Base-by-base conservation (phyloP, 2,329 filamentous ascomycete genomes). In the Seiridium cupressi region DNA sequence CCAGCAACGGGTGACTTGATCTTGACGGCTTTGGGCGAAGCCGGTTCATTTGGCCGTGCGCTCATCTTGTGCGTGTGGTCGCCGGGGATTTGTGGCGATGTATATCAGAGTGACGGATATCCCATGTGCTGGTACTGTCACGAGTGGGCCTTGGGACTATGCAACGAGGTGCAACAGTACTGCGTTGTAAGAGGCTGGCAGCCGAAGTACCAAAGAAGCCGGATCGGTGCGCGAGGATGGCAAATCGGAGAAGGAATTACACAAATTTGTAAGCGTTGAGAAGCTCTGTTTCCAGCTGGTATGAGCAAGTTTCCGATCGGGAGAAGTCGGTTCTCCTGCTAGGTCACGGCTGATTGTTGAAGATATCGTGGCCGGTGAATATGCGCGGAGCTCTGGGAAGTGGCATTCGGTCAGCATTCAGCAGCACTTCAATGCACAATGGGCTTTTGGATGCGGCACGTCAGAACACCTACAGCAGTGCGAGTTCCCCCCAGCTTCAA, bases 1-100 rank as follows among this genome's bases (percentile, higher is more conserved):
- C 86, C 86, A 11, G 84, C 80, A 10, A 80, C 77, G 3, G 85
- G 82, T 8, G 80, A 78, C 69, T 88, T 89, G 72, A 89, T 77
- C 73, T 84, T 85, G 66, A 80, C 78, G 71, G 81, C 82, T 71
- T 85, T 85, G 36, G 71, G 69, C 46, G 71, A 73, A 56, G 71
- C 71, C 55, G 71, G 71, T 3, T 70, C 72, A 5, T 67, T 61
- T 60, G 71, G 71, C 64, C 66, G 64, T 59, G 71, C 67, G 62
- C 70, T 65, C 71, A 73, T 73, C 53, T 44, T 66, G 58, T 26
- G 57, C 32, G 46, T n/a, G 38, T 13, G 7, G 7, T 42, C 13
- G 38, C 7, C 13, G 38, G 2, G 38, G 7, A 13, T 42, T 8
- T 42, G 7, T 42, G 38, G 38, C 13, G 7, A 8, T 42, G 38